phyloP scores from a whole-genome alignment of 345 rosid genomes.

The Citrus inodora region DNA sequence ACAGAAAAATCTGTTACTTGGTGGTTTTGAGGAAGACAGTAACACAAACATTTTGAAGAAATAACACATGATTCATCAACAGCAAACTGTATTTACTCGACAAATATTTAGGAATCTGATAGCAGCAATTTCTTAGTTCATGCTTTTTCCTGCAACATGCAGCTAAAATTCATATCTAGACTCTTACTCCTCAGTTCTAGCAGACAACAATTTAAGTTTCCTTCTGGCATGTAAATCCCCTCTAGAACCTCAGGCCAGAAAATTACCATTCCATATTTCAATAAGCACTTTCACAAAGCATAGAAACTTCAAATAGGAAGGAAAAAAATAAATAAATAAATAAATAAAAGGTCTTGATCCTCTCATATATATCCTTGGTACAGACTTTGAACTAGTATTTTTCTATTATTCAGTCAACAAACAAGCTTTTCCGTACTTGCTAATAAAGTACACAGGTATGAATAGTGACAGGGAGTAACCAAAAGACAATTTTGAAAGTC shows the following conservation, averaged over 20 bases:
- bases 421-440: not conserved
- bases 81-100: not conserved
- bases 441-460: not conserved
- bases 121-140: not conserved
- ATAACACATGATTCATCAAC: not conserved
- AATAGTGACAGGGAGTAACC: not conserved
- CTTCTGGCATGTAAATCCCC: not conserved
- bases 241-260: not conserved
- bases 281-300: not conserved
- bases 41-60: not conserved
- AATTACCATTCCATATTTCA: not conserved
- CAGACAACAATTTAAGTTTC: not conserved
- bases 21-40: not conserved
- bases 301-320: not conserved
- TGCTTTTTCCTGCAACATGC: not conserved
- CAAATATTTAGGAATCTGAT: not conserved
- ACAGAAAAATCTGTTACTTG: not conserved
- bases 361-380: not conserved
- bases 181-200: not conserved
- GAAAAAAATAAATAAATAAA: too few species aligned
- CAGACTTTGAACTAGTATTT: not conserved
- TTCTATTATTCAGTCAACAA: not conserved
- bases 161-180: not conserved
- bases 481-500: not conserved
- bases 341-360: too few species aligned